Percentiles rank a stretch among this genome's conserved stretches.
Evolutionary conservation across 345 rosid genomes (phyloP).

Genomic region (Anastatica hierochuntica): DNA sequence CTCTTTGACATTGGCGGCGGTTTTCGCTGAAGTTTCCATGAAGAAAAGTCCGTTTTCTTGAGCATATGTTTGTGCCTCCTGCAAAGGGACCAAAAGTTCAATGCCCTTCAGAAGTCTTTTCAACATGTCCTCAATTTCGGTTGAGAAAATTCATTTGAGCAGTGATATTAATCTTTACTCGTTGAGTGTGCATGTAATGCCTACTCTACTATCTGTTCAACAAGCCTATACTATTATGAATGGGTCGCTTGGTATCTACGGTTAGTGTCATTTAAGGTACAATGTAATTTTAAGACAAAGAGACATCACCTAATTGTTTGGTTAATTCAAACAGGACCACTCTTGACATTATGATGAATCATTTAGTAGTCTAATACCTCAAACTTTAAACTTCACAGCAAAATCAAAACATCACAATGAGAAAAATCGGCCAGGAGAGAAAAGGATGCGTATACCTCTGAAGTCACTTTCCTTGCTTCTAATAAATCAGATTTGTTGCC

Average conservation of each 20-base stretch:
- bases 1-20: slow-evolving; percentile 82
- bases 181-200: neutral
- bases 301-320: slow-evolving; percentile 6
- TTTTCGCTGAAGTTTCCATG: slow-evolving; percentile 96
- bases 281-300: neutral
- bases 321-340: neutral
- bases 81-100: slow-evolving; percentile 12
- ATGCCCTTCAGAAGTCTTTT: no score
- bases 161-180: neutral
- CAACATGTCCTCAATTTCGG: neutral
- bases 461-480: slow-evolving; percentile 65
- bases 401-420: neutral
- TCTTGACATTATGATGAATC: slow-evolving; percentile 2
- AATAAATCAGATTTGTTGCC: slow-evolving; percentile 88
- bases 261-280: slow-evolving; percentile 6
- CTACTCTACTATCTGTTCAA: neutral
- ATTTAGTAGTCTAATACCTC: neutral
- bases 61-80: slow-evolving; percentile 89
- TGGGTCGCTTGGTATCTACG: slow-evolving; percentile 8
- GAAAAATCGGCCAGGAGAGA: neutral
- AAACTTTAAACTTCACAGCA: neutral
- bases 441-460: slow-evolving; percentile 47
- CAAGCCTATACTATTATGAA: neutral
- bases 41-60: slow-evolving; percentile 86
- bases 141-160: neutral